These are phyloP conservation scores for Tylopilus felleus DNA, from an alignment of 768 basidiomycete species.

Conservation along the genomic window DNA sequence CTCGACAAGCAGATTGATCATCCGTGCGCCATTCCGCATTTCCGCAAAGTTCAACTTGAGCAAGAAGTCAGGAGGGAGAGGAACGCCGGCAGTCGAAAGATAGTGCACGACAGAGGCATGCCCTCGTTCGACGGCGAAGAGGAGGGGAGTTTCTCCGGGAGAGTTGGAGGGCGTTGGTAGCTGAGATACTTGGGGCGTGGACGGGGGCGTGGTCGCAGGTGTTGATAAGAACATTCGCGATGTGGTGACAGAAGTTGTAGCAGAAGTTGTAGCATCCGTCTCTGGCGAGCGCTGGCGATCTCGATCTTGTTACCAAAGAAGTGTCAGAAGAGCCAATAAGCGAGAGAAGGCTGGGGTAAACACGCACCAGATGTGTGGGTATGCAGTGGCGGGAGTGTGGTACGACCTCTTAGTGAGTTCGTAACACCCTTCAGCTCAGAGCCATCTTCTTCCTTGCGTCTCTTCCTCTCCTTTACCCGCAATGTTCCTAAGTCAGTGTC, in stretches of 20 bases:
- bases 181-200: constrained; percentile 33
- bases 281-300: constrained; percentile 38
- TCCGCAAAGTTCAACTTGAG: no score
- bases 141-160: no score
- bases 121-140: no score
- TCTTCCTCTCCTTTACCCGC: constrained; percentile 39
- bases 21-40: no score
- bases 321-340: constrained; percentile 16
- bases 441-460: constrained; percentile 37
- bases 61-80: no score
- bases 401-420: constrained; percentile 46
- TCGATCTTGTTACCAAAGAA: constrained; percentile 26
- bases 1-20: no score
- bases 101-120: no score
- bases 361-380: constrained; percentile 36
- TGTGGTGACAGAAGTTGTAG: constrained; percentile 33
- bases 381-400: constrained; percentile 35
- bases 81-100: no score
- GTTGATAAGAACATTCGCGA: constrained; percentile 41
- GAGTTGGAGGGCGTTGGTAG: constrained; percentile 53
- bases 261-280: constrained; percentile 34
- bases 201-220: constrained; percentile 41
- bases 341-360: background rate
- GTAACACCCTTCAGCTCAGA: constrained; percentile 59
- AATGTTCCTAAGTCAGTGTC: constrained; percentile 23